phyloP scores from a whole-genome alignment of 495 filamentous ascomycete genomes.

The Penicillium lividum region DNA sequence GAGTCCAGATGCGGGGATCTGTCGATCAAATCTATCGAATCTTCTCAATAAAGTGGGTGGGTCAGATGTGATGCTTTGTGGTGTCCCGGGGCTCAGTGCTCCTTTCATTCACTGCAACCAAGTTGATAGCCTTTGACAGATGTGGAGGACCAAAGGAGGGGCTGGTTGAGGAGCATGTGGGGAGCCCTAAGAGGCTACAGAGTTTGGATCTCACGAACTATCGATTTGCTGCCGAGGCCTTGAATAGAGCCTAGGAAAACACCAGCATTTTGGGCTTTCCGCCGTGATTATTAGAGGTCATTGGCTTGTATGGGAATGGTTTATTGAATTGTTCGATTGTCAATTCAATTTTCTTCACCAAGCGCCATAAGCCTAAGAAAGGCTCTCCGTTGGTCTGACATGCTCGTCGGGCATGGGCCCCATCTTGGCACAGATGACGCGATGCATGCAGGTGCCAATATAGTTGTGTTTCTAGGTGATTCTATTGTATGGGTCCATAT shows the following conservation, averaged over 20 bases:
- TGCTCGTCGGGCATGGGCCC: background rate
- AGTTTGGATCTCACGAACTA: background rate
- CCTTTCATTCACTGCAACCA: background rate
- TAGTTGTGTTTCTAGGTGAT: background rate
- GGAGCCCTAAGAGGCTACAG: slow-evolving; percentile 4
- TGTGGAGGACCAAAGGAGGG: slow-evolving; percentile 4
- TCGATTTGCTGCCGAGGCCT: background rate
- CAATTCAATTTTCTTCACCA: background rate
- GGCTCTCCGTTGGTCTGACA: background rate
- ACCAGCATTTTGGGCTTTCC: background rate
- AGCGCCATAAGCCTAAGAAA: slow-evolving; percentile 7
- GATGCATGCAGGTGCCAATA: background rate
- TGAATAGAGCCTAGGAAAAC: background rate
- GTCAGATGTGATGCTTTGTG: background rate
- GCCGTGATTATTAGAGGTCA: background rate
- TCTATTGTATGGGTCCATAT: background rate
- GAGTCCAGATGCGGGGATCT: background rate
- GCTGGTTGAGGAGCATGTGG: slow-evolving; percentile 5
- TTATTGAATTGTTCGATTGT: background rate
- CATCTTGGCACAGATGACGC: background rate
- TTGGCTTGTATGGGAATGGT: slow-evolving; percentile 1
- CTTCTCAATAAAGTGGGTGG: background rate
- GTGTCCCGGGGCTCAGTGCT: slow-evolving; percentile 1
- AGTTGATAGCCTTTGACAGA: background rate
- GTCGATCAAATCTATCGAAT: background rate